Evolutionary conservation across 352 stramenopile species (phyloP).

Genomic region (Pythium guiyangense): DNA sequence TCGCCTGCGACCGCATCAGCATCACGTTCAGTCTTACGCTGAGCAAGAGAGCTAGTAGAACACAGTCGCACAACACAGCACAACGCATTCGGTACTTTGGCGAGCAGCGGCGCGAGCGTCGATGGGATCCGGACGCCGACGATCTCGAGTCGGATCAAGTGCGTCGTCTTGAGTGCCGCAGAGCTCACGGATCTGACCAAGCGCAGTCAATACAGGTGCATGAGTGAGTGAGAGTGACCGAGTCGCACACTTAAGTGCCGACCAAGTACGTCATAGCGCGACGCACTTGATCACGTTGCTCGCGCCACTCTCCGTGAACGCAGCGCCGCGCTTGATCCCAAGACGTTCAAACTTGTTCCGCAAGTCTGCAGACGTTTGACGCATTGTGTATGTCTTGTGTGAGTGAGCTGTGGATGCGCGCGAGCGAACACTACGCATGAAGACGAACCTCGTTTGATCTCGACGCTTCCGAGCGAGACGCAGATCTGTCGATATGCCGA

Average conservation of each 20-base stretch:
- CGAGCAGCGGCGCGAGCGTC: conserved; percentile 17
- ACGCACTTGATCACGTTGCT: conserved; percentile 28
- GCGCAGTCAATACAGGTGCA: background rate
- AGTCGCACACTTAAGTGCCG: background rate
- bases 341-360: conserved; percentile 61
- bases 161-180: conserved; percentile 23
- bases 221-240: background rate
- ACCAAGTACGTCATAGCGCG: background rate
- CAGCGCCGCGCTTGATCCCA: conserved; percentile 35
- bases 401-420: background rate
- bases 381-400: background rate
- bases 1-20: conserved; percentile 10
- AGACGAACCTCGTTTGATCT: conserved; percentile 40
- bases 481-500: conserved; percentile 30
- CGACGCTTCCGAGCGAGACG: conserved; percentile 42
- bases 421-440: background rate
- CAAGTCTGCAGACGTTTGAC: conserved; percentile 24
- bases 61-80: background rate
- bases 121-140: conserved; percentile 25
- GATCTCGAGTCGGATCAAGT: conserved; percentile 30
- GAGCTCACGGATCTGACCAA: conserved; percentile 16
- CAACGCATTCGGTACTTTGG: conserved; percentile 17
- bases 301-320: conserved; percentile 32
- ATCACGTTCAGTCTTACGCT: background rate
- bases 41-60: background rate